Base-by-base conservation (phyloP, 1,139 yeast genomes). In the Hansenula lynferdii region DNA sequence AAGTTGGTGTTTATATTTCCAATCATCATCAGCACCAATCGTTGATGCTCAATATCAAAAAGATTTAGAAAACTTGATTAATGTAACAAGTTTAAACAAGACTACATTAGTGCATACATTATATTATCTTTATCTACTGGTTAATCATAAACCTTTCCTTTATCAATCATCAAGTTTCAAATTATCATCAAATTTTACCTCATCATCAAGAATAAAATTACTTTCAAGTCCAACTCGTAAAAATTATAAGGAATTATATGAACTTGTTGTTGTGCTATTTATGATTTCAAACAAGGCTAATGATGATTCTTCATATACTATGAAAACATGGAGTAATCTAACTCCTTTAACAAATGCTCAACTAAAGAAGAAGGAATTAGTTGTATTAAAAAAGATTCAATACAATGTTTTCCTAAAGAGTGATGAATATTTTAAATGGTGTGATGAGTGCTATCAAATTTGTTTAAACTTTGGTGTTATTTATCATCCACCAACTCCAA, bases 271-370 rank as follows among this genome's bases (percentile, higher is more conserved):
- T 61, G 38, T 64, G 15, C 58, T 75, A 17, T 57, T 73, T 35
- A 60, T 74, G 38, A 54, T 74, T 16, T 60, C 77, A 27, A 74
- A 74, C 53, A 74, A 74, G 53, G 59, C 69, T 14, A 64, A 59
- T 42, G 76, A 74, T 51, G 80, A 74, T 48, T 75, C 71, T 40
- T 68, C 73, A 35, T 74, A 72, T 46, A 72, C 78, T 1, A 58
- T 72, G 45, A 72, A 72, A 45, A 74, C 79, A 5, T 74, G 80
- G 80, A 59, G 56, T 15, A 49, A 49, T 37, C 36, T 58, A 10
- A 50, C 66, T 5, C 42, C 47, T 4, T 31, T 53, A 15, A 34
- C 41, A 1, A 36, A 42, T 4, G 24, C 42, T 3, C 8, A 20
- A n/a, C 29, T 53, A 8, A 49, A 45, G 21, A 37, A 31, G 5